These are phyloP conservation scores for Dovyalis caffra DNA, from an alignment of 345 rosid species.

Conservation along the genomic window DNA sequence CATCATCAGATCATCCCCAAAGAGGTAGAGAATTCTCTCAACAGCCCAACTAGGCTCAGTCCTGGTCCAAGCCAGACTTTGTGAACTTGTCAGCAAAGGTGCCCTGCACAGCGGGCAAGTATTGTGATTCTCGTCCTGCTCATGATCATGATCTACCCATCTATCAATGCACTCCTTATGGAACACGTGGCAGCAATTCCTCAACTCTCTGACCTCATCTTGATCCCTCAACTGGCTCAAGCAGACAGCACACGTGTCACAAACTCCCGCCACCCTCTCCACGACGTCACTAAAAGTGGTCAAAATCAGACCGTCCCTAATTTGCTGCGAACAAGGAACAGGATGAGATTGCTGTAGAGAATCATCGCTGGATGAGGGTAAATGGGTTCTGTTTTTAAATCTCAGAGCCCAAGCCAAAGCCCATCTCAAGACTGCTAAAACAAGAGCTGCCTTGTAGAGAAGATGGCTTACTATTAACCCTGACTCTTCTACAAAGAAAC, in stretches of 20 bases:
- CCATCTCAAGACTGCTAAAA: conserved; percentile 71
- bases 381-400: conserved; percentile 39
- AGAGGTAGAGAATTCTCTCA: conserved; percentile 77
- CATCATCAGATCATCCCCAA: conserved; percentile 73
- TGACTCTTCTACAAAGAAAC: conserved; percentile 66
- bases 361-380: conserved; percentile 5
- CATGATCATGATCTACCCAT: conserved; percentile 77
- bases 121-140: conserved; percentile 47
- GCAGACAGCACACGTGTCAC: conserved; percentile 84
- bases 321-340: conserved; percentile 41
- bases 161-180: conserved; percentile 83
- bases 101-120: conserved; percentile 90
- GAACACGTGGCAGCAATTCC: conserved; percentile 90
- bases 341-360: conserved; percentile 1
- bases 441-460: conserved; percentile 73
- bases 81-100: conserved; percentile 58
- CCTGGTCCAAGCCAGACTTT: conserved; percentile 37
- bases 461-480: conserved; percentile 49
- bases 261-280: conserved; percentile 31
- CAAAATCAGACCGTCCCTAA: conserved; percentile 52
- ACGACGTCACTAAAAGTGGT: conserved; percentile 59
- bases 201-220: conserved; percentile 73
- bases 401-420: conserved; percentile 53
- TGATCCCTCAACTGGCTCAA: conserved; percentile 44
- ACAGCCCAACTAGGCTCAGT: conserved; percentile 94